Evolutionary conservation across 768 basidiomycete species (phyloP), one percentile per base, ranked within the genome.

Genomic region (Neoboletus subvelutipes): DNA sequence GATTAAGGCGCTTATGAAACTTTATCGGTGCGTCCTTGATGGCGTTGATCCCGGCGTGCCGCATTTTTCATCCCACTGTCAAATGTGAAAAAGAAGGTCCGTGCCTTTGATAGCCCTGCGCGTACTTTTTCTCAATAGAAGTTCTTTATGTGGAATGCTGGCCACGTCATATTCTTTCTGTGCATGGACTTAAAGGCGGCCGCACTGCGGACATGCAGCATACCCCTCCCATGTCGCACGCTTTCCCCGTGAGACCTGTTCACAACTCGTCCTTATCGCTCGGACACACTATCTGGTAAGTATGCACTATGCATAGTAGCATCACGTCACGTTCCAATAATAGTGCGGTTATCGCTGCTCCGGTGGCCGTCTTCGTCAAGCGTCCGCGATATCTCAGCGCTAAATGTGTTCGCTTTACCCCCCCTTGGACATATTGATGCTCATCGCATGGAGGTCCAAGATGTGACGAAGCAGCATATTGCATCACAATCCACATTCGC

Each of bases 1-100:
- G 59, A 70, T 60, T 40, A 56, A 60, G 50, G 50, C 49, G 59
- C 50, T 59, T 68, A 70, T 70, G 67, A 70, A 70, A 69, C 67
- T 56, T 58, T 68, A 70, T 59, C 60, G 58, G 55, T 41, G 28
- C 29, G 57, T 56, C 58, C 36, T 65, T 65, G 66, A 65, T 67
- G 61, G 67, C 50, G 61, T 65, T 70, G 58, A 70, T 70, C 50
- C 56, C 64, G 54, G 54, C 45, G 49, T 63, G 61, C 68, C 59
- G 42, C 59, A 17, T 60, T 57, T 55, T 59, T 51, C 54, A 52
- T 69, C 62, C 48, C 59, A 56, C 42, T 24, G 47, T 55, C 63
- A 42, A 55, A 53, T 64, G 64, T 61, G 60, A 59, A 59, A 60
- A 58, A 54, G 55, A 62, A 70, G 63, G 63, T 64, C 28, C 28